Percentiles rank a stretch among this genome's conserved stretches.
These are phyloP conservation scores for Nigrospora oryzae DNA, from an alignment of 2,329 filamentous ascomycete genomes.

Conservation along the genomic window DNA sequence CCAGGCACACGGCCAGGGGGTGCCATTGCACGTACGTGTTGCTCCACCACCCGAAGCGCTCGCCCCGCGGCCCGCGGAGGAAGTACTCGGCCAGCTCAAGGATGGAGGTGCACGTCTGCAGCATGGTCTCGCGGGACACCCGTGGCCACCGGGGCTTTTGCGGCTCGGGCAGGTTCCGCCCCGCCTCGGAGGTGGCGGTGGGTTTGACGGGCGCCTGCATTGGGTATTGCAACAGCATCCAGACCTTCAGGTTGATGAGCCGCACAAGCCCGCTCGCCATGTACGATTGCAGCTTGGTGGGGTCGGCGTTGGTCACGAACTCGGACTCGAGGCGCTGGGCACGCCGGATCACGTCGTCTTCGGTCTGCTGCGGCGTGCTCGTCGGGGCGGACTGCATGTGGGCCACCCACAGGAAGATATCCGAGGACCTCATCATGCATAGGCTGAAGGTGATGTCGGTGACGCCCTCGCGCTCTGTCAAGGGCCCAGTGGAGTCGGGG, in stretches of 20 bases:
- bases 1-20: constrained; percentile 41
- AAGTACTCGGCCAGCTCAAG: constrained; percentile 29
- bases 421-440: constrained; percentile 29
- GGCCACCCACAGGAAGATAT: constrained; percentile 28
- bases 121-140: constrained; percentile 30
- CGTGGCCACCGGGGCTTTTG: constrained; percentile 3
- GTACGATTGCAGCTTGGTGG: constrained; percentile 21
- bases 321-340: constrained; percentile 28
- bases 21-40: constrained; percentile 46
- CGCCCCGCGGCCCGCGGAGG: constrained; percentile 22
- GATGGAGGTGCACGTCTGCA: constrained; percentile 37
- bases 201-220: constrained; percentile 19
- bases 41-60: constrained; percentile 39
- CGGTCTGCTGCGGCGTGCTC: constrained; percentile 14
- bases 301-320: constrained; percentile 27
- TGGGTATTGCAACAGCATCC: constrained; percentile 37
- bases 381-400: constrained; percentile 17
- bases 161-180: constrained; percentile 1
- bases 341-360: constrained; percentile 30
- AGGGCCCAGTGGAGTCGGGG: constrained; percentile 24
- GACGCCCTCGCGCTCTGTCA: constrained; percentile 25
- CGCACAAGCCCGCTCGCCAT: constrained; percentile 30
- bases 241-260: constrained; percentile 35
- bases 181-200: background rate
- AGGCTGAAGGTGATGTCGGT: constrained; percentile 32